Percentiles rank a stretch among this genome's conserved stretches.
Evolutionary conservation across 2,329 filamentous ascomycete genomes (phyloP).

Genomic region (Aspergillus felis): DNA sequence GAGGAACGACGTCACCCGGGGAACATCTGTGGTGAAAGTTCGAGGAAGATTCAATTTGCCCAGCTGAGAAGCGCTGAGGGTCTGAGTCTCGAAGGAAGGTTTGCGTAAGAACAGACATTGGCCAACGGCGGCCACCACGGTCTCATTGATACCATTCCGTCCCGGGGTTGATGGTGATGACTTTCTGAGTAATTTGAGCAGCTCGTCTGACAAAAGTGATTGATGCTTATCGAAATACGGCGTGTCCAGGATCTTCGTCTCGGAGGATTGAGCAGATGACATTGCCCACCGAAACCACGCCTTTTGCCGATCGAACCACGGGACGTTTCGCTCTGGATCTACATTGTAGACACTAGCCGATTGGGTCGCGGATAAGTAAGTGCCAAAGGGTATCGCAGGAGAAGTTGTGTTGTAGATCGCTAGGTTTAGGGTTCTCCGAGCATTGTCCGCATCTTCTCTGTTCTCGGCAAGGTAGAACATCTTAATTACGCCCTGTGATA

Average conservation of each 20-base stretch:
- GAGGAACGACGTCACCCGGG: slow-evolving; percentile 31
- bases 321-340: slow-evolving; percentile 18
- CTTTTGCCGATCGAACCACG: slow-evolving; percentile 30
- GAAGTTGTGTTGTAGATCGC: slow-evolving; percentile 20
- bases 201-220: slow-evolving; percentile 26
- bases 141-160: slow-evolving; percentile 20
- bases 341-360: slow-evolving; percentile 23
- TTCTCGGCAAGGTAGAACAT: slow-evolving; percentile 34
- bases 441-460: slow-evolving; percentile 27
- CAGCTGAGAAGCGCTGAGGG: slow-evolving; percentile 28
- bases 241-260: slow-evolving; percentile 12
- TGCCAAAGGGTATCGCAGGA: slow-evolving; percentile 27
- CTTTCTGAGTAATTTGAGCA: slow-evolving; percentile 29
- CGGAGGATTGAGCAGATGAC: slow-evolving; percentile 19
- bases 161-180: not conserved
- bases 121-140: slow-evolving; percentile 35
- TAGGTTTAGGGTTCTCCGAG: slow-evolving; percentile 33
- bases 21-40: slow-evolving; percentile 32
- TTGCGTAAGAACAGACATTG: slow-evolving; percentile 35
- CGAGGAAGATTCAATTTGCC: slow-evolving; percentile 26
- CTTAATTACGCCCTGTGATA: slow-evolving; percentile 16
- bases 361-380: slow-evolving; percentile 30
- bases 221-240: slow-evolving; percentile 30
- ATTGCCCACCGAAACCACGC: slow-evolving; percentile 39
- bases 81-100: slow-evolving; percentile 14